Conservation (phyloP, 2,329 filamentous ascomycete genomes). For the Claviceps cyperi region DNA sequence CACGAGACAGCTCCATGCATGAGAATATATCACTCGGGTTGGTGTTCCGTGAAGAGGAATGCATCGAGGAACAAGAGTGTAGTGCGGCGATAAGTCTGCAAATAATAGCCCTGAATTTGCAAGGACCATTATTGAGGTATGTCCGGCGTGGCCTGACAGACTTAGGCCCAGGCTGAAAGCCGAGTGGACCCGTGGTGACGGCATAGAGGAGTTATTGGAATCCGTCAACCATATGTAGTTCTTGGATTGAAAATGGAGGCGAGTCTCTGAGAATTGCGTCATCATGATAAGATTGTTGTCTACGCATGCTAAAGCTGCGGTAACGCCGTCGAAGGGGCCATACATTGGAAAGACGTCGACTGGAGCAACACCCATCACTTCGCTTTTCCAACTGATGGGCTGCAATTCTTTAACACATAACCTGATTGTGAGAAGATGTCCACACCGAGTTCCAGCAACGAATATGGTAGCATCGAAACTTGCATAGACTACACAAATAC, state of each 20-base stretch:
- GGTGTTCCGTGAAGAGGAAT: conserved; percentile 34
- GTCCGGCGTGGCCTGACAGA: conserved; percentile 23
- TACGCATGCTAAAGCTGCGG: conserved; percentile 30
- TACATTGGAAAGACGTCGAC: conserved; percentile 19
- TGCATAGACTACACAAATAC: conserved; percentile 23
- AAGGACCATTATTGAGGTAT: conserved; percentile 33
- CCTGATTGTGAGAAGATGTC: conserved; percentile 31
- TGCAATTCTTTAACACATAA: conserved; percentile 10
- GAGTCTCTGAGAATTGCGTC: conserved; percentile 18
- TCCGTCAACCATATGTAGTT: conserved; percentile 38
- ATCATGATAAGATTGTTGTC: conserved; percentile 32
- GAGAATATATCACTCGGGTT: conserved; percentile 39
- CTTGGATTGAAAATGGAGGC: conserved; percentile 23
- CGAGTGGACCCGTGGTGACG: conserved; percentile 33
- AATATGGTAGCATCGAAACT: conserved; percentile 17
- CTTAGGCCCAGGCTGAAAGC: conserved; percentile 27
- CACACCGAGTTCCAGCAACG: conserved; percentile 35
- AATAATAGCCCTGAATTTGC: conserved; percentile 36
- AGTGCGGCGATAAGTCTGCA: conserved; percentile 32
- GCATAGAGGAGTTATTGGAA: conserved; percentile 28
- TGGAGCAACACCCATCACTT: conserved; percentile 23
- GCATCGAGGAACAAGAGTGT: conserved; percentile 33
- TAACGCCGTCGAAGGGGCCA: conserved; percentile 10
- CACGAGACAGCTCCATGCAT: conserved; percentile 35
- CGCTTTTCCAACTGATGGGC: conserved; percentile 14